Evolutionary conservation across 768 basidiomycete genomes (phyloP), one percentile per base, ranked within the genome.

Genomic region (Neoboletus subvelutipes): DNA sequence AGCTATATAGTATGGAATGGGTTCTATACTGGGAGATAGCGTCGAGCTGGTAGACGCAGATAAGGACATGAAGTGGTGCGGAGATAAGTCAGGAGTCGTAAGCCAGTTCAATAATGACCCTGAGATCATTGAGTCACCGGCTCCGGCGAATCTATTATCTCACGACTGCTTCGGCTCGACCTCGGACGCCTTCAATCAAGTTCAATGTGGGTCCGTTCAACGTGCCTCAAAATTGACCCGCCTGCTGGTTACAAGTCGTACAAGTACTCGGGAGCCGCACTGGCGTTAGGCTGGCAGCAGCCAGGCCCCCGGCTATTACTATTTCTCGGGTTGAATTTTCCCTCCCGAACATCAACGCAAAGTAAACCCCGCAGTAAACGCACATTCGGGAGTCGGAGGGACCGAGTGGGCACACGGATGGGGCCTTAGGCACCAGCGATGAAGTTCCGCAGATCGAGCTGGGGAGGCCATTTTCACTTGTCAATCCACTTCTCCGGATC

Each of bases 1-100:
- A 0, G 79, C 78, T 34, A 90, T 82, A 0, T 78, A 73, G 58
- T 84, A 89, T n/a, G 65, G 33, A n/a, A 78, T 61, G 3, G 64
- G 24, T n/a, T 69, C 71, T 11, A 57, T 22, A 12, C 67, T 40
- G 8, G 57, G 56, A 46, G 41, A 52, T 13, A 34, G 36, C 15
- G 58, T 31, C 24, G 54, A 47, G 52, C 42, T 55, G 17, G 41
- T 40, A 13, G 61, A 22, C 4, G 54, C 29, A 15, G 64, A 41
- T 22, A 43, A 47, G 33, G 54, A 50, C 61, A 63, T 63, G 48
- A 47, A 34, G 42, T 37, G 39, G 33, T 26, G 48, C 9, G 5
- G 26, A 1, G 29, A 55, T 17, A 41, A 24, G 40, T 20, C 34
- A 24, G 18, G 28, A 28, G n/a, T 33, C 42, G 50, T 39, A 36